phyloP scores from a whole-genome alignment of 2,329 filamentous ascomycete genomes.

The Neurospora sp. region DNA sequence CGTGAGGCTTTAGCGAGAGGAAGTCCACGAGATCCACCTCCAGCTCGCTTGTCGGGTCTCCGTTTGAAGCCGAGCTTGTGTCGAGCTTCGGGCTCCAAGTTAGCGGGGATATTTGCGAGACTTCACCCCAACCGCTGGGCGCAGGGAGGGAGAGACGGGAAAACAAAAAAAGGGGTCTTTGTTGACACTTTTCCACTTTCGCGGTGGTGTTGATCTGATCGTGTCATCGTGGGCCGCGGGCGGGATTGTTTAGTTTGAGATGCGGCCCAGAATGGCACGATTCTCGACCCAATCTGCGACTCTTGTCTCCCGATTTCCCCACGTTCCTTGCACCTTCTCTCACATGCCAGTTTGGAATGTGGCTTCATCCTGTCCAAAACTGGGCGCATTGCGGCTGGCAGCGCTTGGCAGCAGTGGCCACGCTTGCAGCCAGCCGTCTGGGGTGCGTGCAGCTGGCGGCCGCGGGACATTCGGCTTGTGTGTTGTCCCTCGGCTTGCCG shows the following conservation, averaged over 20 bases:
- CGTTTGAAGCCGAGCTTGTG: not conserved
- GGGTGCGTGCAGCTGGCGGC: not conserved
- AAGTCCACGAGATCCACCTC: not conserved
- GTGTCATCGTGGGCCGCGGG: not conserved
- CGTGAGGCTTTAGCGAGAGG: not conserved
- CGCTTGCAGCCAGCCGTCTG: not conserved
- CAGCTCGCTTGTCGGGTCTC: not conserved
- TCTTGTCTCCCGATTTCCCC: not conserved
- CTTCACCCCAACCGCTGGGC: not conserved
- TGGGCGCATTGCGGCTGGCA: not conserved
- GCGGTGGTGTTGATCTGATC: not conserved
- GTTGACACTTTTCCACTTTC: not conserved
- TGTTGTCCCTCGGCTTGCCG: not conserved
- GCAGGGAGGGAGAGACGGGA: not conserved
- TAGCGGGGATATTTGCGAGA: not conserved
- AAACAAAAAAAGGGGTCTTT: not conserved
- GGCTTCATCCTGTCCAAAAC: not conserved
- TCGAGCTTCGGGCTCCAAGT: not conserved
- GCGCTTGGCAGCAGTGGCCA: not conserved
- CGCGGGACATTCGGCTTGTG: not conserved
- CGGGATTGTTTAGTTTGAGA: not conserved
- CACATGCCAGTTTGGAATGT: not conserved
- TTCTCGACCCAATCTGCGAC: not conserved
- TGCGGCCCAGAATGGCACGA: not conserved
- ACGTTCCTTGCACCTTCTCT: not conserved